A percentile compares a stretch with the other conserved stretches of the same genome.
These are phyloP conservation scores for Calonectria fujianensis DNA, from an alignment of 2,329 filamentous ascomycete genomes.

Conservation along the genomic window DNA sequence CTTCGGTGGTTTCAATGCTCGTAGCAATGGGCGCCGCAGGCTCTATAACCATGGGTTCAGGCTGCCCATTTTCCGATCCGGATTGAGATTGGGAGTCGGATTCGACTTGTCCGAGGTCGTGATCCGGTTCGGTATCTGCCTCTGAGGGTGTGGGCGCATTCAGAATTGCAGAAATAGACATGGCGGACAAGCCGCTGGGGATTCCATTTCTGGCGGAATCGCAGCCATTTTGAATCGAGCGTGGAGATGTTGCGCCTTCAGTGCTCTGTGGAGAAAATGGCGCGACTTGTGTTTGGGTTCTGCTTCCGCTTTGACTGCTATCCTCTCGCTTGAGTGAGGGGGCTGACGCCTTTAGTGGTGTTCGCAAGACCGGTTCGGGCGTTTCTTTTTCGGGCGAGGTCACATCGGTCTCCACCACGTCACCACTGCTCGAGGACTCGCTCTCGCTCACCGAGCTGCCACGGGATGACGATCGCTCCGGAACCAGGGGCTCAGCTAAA, in stretches of 20 bases:
- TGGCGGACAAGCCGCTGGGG: slow-evolving; percentile 50
- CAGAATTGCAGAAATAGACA: slow-evolving; percentile 60
- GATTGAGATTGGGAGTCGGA: slow-evolving; percentile 32
- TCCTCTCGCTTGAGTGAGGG: slow-evolving; percentile 37
- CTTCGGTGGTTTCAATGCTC: slow-evolving; percentile 52
- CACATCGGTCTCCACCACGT: slow-evolving; percentile 63
- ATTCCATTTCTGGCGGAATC: slow-evolving; percentile 27
- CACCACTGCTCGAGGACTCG: slow-evolving; percentile 54
- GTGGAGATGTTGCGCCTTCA: slow-evolving; percentile 53
- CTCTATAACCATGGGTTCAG: slow-evolving; percentile 26
- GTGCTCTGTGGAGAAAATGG: slow-evolving; percentile 59
- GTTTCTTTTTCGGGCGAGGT: slow-evolving; percentile 72
- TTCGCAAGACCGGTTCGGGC: slow-evolving; percentile 61
- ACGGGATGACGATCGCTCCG: slow-evolving; percentile 59
- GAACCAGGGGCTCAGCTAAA: slow-evolving; percentile 52
- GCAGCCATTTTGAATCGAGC: slow-evolving; percentile 36
- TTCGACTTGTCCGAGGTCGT: slow-evolving; percentile 33
- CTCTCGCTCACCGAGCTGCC: slow-evolving; percentile 61
- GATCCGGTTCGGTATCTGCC: slow-evolving; percentile 41
- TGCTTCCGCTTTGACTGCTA: slow-evolving; percentile 32
- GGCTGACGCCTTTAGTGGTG: slow-evolving; percentile 47
- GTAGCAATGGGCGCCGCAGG: slow-evolving; percentile 46
- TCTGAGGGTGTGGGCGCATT: slow-evolving; percentile 54
- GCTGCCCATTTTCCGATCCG: slow-evolving; percentile 33
- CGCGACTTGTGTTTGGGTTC: slow-evolving; percentile 38